Evolutionary conservation across 1,284 basidiomycete species (phyloP).

Genomic region (Paramarasmius palmivorus): DNA sequence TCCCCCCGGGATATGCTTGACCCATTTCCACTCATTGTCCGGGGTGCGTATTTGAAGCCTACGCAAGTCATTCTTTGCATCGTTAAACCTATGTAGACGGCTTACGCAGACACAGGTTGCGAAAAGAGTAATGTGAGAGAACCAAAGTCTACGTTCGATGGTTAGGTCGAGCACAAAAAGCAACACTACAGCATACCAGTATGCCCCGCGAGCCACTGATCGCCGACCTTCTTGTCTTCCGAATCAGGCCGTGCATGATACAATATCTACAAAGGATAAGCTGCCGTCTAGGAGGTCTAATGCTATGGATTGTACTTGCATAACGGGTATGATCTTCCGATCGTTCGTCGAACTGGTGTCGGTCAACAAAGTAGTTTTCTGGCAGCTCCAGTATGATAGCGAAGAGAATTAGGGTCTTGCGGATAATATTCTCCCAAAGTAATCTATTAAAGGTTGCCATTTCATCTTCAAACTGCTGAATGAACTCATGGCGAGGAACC

Average conservation of each 20-base stretch:
- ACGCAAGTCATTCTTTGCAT: neutral
- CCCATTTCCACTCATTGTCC: slow-evolving; percentile 2
- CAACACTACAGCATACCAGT: neutral
- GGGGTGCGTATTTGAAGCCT: neutral
- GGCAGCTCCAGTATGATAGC: neutral
- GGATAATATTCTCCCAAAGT: neutral
- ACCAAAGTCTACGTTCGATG: neutral
- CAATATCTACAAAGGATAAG: neutral
- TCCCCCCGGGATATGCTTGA: neutral
- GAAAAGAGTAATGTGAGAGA: neutral
- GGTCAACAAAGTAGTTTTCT: neutral
- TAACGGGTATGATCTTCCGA: slow-evolving; percentile 2
- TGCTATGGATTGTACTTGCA: neutral
- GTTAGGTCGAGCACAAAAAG: neutral
- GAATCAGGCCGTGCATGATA: neutral
- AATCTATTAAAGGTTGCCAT: neutral
- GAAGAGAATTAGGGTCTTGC: neutral
- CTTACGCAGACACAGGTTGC: neutral
- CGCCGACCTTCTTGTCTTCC: neutral
- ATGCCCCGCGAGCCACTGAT: neutral
- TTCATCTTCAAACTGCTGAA: neutral
- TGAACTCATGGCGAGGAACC: neutral
- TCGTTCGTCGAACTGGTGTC: neutral
- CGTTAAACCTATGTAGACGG: no score
- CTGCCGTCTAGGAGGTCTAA: neutral